Percentiles rank a stretch among this genome's conserved stretches.
phyloP scores from a whole-genome alignment of 2,329 filamentous ascomycete genomes.

The Fusarium keratoplasticum region DNA sequence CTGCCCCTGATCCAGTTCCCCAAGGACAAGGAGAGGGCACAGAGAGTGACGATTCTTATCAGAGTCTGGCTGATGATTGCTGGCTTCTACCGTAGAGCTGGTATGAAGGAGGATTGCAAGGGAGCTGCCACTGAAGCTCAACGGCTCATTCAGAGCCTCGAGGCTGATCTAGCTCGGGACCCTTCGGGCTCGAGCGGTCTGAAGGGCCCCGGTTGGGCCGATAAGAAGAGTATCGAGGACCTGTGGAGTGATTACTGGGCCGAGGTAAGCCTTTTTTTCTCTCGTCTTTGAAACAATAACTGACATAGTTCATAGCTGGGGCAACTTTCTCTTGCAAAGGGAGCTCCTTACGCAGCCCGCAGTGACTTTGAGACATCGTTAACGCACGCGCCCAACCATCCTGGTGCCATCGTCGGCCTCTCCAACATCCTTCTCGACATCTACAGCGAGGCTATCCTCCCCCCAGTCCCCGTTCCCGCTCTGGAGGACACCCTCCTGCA shows the following conservation, averaged over 20 bases:
- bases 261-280: slow-evolving; percentile 68
- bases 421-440: slow-evolving; percentile 89
- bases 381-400: slow-evolving; percentile 82
- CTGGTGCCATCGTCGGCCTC: slow-evolving; percentile 82
- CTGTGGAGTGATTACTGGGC: slow-evolving; percentile 86
- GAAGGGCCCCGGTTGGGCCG: slow-evolving; percentile 78
- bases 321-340: slow-evolving; percentile 71
- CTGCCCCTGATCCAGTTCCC: slow-evolving; percentile 67
- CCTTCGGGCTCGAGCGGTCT: slow-evolving; percentile 72
- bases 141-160: slow-evolving; percentile 78
- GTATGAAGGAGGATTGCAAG: slow-evolving; percentile 81
- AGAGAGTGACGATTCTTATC: slow-evolving; percentile 68
- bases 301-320: slow-evolving; percentile 68
- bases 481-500: slow-evolving; percentile 46
- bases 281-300: background rate
- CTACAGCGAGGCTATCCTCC: slow-evolving; percentile 76
- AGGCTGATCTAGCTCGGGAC: slow-evolving; percentile 73
- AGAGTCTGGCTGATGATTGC: slow-evolving; percentile 93
- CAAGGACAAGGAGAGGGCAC: slow-evolving; percentile 63
- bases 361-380: slow-evolving; percentile 85
- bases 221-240: slow-evolving; percentile 83
- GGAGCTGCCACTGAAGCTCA: slow-evolving; percentile 85
- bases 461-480: slow-evolving; percentile 63
- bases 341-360: slow-evolving; percentile 75
- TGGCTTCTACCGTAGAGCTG: slow-evolving; percentile 85